Base-by-base conservation (phyloP, 179 eudicot genomes). In the Spinacia oleracea region DNA sequence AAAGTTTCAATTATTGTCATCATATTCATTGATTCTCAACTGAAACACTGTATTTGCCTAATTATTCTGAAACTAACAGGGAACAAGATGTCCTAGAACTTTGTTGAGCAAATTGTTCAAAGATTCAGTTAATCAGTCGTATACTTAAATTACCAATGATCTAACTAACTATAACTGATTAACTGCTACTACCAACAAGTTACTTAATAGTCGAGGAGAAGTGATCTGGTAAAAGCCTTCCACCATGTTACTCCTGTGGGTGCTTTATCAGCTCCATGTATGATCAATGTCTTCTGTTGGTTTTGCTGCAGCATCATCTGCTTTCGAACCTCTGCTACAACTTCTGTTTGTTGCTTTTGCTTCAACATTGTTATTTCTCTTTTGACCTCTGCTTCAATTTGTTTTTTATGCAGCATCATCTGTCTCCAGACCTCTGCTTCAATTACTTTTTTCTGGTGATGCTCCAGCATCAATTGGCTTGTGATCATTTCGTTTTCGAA, bases 1-100 rank as follows among this genome's bases (percentile, higher is more conserved):
- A 69, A 42, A 43, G 55, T 6, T 69, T 43, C 51, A 69, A 69
- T 31, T 43, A 64, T 67, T 25, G 18, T 71, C 51, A 55, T 62
- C 34, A 27, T 62, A 29, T 31, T 62, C 34, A 62, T 56, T n/a
- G 27, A 8, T 8, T 23, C 25, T 8, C 60, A 56, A n/a, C 21
- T n/a, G 29, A 56, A 56, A n/a, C 53, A 48, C 15, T 53, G 7
- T 51, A 16, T 53, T 53, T 1, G 58, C 58, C 8, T 53, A 18
- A 20, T 53, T 53, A 8, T 4, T 53, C 23, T 6, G 58, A 8
- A 53, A 6, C 23, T 53, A 20, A 53, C 53, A 53, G 23, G 58
- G 23, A 14, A 14, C 5, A 45, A 9, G 14, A 9, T 45, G 50
- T 45, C 50, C 14, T 8, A 45, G 11, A 45, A 9, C 11, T 45